Base-by-base conservation (phyloP, 768 basidiomycete species). In the Cystofilobasidium ferigula region DNA sequence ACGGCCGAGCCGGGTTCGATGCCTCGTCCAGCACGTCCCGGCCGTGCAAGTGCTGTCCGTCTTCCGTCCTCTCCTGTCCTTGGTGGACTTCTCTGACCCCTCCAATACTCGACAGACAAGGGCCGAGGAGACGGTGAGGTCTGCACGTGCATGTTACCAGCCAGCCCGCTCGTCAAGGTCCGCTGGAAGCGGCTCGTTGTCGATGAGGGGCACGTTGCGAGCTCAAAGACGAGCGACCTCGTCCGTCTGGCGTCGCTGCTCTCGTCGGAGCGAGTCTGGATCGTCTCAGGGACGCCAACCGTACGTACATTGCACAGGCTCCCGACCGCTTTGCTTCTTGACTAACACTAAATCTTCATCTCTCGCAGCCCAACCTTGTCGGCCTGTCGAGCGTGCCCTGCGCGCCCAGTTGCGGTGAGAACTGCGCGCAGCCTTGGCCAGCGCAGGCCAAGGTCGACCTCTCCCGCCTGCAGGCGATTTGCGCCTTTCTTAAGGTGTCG, bases 151-250 rank as follows among this genome's bases (percentile, higher is more conserved):
- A 32, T 24, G 10, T 18, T 28, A 14, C 28, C 51, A 9, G 8
- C 51, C 51, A 54, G 51, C 32, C 51, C 51, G 16, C 51, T 54
- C 51, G 16, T 54, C 30, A 26, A 28, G 2, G 30, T 54, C 51
- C 28, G 51, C 28, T 54, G 51, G 51, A 54, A 54, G 30, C 51
- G 51, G 28, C 51, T 54, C 28, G 51, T 54, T 1, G 51, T 54
- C 28, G 51, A 54, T 28, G 51, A 54, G 30, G 51, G 51, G 6
- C 51, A 54, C 16, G 51, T 54, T 14, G 51, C 51, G 16, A 54
- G 51, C 51, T 54, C 51, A 32, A 54, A 54, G 51, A 54, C 30
- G 30, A 30, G 28, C 26, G 28, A 32, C 28, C 51, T 54, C 2
- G 51, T 54, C 28, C 8, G 26, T 26, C 7, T 54, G 12, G 26